Conservation (phyloP, 768 basidiomycete species). For the Pisolithus sp. region DNA sequence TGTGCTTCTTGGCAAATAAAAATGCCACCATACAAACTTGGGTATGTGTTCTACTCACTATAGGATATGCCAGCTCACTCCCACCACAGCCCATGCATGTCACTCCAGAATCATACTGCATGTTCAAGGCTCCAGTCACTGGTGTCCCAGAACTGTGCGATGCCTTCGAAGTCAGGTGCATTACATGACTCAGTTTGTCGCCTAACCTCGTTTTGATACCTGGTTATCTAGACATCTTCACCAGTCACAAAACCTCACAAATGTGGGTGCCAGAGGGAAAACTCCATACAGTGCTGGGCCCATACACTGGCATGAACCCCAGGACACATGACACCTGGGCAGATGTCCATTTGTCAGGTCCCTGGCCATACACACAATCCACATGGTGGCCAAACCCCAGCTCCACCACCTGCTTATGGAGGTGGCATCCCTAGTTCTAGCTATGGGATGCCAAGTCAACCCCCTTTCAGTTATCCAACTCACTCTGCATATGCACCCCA, state of each 20-base stretch:
- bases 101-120: conserved; percentile 80
- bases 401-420: conserved; percentile 29
- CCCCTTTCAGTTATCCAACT: conserved; percentile 36
- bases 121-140: conserved; percentile 84
- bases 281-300: no score
- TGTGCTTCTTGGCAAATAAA: conserved; percentile 87
- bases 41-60: conserved; percentile 37
- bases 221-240: conserved; percentile 55
- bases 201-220: conserved; percentile 2
- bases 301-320: no score
- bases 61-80: neutral
- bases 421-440: conserved; percentile 20
- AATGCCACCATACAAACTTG: conserved; percentile 86
- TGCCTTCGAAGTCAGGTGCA: conserved; percentile 87
- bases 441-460: conserved; percentile 26
- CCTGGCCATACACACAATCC: conserved; percentile 74
- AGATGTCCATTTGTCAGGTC: conserved; percentile 64
- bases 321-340: conserved; percentile 73
- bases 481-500: conserved; percentile 34
- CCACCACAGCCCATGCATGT: conserved; percentile 43
- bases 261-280: conserved; percentile 52
- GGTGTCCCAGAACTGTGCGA: conserved; percentile 93
- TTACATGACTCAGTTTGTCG: neutral
- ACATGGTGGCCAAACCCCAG: conserved; percentile 45
- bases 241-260: conserved; percentile 62